These are phyloP conservation scores for Mortierella sp. DNA, from an alignment of 371 early-diverging fungal genomes.

Conservation along the genomic window DNA sequence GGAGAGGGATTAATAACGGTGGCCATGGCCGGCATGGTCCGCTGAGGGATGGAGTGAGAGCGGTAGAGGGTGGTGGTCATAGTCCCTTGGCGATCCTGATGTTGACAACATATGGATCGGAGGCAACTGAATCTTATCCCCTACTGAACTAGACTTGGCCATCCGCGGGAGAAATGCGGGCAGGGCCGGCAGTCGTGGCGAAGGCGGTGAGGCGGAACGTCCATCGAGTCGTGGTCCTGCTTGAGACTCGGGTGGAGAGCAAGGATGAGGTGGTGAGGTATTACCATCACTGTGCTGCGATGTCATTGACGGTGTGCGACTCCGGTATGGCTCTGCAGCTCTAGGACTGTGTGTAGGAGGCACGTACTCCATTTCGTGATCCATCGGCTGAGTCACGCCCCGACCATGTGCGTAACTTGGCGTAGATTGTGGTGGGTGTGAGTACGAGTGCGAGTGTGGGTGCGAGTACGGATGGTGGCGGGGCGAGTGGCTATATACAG, in stretches of 20 bases:
- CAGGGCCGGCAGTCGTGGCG: slow-evolving; percentile 1
- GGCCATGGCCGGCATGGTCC: not conserved
- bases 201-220: not conserved
- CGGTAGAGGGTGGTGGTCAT: too few species aligned
- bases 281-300: slow-evolving; percentile 49
- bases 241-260: slow-evolving; percentile 32
- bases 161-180: slow-evolving; percentile 16
- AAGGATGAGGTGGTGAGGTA: slow-evolving; percentile 38
- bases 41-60: not conserved
- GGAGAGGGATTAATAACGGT: not conserved
- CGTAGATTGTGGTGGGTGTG: slow-evolving; percentile 1
- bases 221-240: not conserved
- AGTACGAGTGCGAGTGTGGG: slow-evolving; percentile 4
- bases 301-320: slow-evolving; percentile 51
- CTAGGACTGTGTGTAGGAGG: slow-evolving; percentile 1
- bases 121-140: slow-evolving; percentile 35
- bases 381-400: slow-evolving; percentile 21
- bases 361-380: slow-evolving; percentile 27
- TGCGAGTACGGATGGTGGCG: not conserved
- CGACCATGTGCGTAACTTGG: slow-evolving; percentile 28
- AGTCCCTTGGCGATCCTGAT: slow-evolving; percentile 4
- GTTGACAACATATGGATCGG: slow-evolving; percentile 37
- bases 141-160: not conserved
- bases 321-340: slow-evolving; percentile 17
- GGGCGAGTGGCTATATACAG: slow-evolving; percentile 20